phyloP scores from a whole-genome alignment of 2,329 filamentous ascomycete genomes.

The Botrytis byssoidea region DNA sequence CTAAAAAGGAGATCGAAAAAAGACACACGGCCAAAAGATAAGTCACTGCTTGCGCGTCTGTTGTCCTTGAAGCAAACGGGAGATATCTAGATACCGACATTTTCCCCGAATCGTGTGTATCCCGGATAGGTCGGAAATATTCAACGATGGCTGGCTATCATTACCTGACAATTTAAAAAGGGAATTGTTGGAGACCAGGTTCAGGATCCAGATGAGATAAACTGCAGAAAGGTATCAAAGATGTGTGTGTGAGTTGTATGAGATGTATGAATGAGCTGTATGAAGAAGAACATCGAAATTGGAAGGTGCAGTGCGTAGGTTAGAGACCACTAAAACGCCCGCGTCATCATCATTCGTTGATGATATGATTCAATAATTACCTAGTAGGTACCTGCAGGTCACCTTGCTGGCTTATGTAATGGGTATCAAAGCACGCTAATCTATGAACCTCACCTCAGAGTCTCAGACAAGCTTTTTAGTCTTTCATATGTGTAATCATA shows the following conservation, averaged over 20 bases:
- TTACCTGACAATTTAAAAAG: not conserved
- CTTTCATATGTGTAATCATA: not conserved
- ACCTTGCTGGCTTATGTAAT: conserved; percentile 10
- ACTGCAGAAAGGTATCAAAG: conserved; percentile 4
- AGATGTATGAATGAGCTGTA: not conserved
- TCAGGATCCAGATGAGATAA: not conserved
- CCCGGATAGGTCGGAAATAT: conserved; percentile 6
- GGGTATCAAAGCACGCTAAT: not conserved
- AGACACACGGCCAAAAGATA: conserved; percentile 81
- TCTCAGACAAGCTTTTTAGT: not conserved
- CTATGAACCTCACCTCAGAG: not conserved
- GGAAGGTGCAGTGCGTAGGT: not conserved
- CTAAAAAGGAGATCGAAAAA: conserved; percentile 85
- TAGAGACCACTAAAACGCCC: not conserved
- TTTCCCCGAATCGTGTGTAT: conserved; percentile 11
- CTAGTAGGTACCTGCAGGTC: not conserved
- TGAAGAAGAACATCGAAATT: not conserved
- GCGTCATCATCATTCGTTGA: not conserved
- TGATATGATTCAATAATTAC: not conserved
- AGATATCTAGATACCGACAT: conserved; percentile 35
- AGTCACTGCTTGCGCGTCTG: conserved; percentile 61
- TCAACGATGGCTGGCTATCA: not conserved
- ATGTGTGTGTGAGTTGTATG: not conserved
- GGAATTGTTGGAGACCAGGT: not conserved
- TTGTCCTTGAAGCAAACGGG: conserved; percentile 61